Percentiles rank a stretch among this genome's conserved stretches.
Conservation (phyloP, 179 eudicot genomes). For the Spergularia azorica region DNA sequence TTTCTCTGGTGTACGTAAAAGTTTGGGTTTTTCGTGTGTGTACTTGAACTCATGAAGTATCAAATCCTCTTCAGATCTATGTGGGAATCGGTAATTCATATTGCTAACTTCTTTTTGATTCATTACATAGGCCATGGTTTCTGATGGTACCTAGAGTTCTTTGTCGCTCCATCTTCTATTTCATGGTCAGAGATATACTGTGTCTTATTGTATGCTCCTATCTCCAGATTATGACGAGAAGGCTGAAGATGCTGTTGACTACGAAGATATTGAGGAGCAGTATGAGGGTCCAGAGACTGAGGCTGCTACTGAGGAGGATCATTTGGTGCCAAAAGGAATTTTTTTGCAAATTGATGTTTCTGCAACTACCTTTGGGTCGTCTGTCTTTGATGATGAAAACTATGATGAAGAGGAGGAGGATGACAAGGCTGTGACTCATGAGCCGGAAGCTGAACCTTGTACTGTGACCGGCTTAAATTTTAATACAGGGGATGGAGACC, state of each 20-base stretch:
- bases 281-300: conserved; percentile 97
- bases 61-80: not conserved
- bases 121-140: not conserved
- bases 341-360: conserved; percentile 51
- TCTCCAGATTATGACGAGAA: conserved; percentile 81
- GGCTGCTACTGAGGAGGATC: conserved; percentile 87
- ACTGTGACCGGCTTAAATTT: conserved; percentile 36
- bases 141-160: conserved; percentile 2
- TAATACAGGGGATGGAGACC: conserved; percentile 25
- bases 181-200: not conserved
- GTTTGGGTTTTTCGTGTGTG: no score
- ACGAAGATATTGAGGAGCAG: conserved; percentile 95
- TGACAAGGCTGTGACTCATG: conserved; percentile 47
- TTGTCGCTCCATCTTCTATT: not conserved
- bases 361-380: conserved; percentile 45
- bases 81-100: not conserved
- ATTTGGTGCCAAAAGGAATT: conserved; percentile 67
- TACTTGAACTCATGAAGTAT: not conserved
- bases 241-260: conserved; percentile 97
- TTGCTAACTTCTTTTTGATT: not conserved
- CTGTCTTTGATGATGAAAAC: conserved; percentile 92
- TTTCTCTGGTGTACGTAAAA: no score
- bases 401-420: conserved; percentile 77
- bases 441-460: conserved; percentile 36
- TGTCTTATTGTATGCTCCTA: conserved; percentile 2